Conservation (phyloP, 164 flowering plant species). For the Malania oleifera region DNA sequence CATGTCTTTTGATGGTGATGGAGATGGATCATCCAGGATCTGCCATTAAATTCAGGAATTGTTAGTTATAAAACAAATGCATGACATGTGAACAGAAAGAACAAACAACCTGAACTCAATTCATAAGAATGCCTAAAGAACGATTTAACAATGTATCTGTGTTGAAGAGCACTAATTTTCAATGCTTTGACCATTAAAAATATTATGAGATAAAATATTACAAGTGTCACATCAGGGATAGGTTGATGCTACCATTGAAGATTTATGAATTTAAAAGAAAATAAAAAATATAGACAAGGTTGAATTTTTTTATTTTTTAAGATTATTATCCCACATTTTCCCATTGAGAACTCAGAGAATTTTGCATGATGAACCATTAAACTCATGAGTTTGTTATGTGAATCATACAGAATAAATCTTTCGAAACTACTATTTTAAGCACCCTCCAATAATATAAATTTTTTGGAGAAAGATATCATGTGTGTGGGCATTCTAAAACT, state of each 20-base stretch:
- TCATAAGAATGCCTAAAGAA: background rate
- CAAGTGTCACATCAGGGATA: background rate
- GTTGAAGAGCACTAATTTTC: background rate
- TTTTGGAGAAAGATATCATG: background rate
- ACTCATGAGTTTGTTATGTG: background rate
- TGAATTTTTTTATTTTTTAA: no score
- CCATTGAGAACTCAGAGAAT: background rate
- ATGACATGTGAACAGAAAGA: background rate
- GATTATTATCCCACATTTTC: background rate
- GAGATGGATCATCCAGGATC: conserved; percentile 98
- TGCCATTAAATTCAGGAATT: conserved; percentile 24
- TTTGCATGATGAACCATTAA: background rate
- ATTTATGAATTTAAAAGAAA: background rate
- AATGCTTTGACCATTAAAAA: background rate
- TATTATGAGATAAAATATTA: background rate
- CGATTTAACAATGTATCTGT: background rate
- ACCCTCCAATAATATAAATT: background rate
- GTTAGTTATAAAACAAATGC: background rate
- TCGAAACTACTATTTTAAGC: no score
- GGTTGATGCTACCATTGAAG: background rate
- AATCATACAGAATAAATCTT: no score
- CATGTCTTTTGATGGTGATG: conserved; percentile 58
- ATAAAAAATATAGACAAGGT: no score
- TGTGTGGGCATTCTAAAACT: no score
- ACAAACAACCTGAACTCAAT: background rate